These are phyloP conservation scores for Candida wancherniae DNA, from an alignment of 805 yeast species.

Conservation along the genomic window DNA sequence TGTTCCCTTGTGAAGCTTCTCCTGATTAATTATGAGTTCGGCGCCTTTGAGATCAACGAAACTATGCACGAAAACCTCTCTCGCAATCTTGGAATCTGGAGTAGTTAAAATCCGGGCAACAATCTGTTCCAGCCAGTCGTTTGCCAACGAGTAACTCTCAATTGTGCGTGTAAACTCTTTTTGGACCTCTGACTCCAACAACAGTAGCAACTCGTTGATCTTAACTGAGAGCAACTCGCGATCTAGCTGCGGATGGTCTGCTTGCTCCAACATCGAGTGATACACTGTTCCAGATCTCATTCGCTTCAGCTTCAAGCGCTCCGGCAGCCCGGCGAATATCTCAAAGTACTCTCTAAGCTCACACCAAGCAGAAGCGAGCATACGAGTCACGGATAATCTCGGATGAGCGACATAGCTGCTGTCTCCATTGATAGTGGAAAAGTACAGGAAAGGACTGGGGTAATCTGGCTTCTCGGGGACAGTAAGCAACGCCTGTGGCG, in stretches of 20 bases:
- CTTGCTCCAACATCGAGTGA: constrained; percentile 13
- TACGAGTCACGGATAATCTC: constrained; percentile 54
- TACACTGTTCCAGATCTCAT: constrained; percentile 43
- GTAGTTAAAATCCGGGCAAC: constrained; percentile 37
- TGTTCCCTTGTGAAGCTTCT: constrained; percentile 23
- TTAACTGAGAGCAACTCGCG: constrained; percentile 16
- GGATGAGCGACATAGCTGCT: constrained; percentile 12
- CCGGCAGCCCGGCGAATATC: constrained; percentile 40
- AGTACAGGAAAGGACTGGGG: constrained; percentile 13
- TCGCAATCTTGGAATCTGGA: constrained; percentile 46
- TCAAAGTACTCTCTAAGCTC: constrained; percentile 55
- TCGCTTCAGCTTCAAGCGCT: constrained; percentile 21
- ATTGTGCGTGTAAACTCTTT: constrained; percentile 12
- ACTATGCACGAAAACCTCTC: constrained; percentile 60
- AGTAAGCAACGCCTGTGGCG: constrained; percentile 7
- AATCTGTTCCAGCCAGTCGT: constrained; percentile 40
- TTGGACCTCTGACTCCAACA: constrained; percentile 7
- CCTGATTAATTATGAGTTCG: constrained; percentile 9
- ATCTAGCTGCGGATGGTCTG: constrained; percentile 47
- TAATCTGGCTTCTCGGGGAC: constrained; percentile 5
- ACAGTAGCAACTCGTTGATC: constrained; percentile 9
- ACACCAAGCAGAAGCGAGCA: constrained; percentile 63
- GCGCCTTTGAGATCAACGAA: constrained; percentile 33
- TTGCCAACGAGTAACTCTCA: constrained; percentile 20
- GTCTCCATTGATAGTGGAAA: constrained; percentile 10